phyloP scores from a whole-genome alignment of 352 stramenopile species.

The Hyaloperonospora brassicae region DNA sequence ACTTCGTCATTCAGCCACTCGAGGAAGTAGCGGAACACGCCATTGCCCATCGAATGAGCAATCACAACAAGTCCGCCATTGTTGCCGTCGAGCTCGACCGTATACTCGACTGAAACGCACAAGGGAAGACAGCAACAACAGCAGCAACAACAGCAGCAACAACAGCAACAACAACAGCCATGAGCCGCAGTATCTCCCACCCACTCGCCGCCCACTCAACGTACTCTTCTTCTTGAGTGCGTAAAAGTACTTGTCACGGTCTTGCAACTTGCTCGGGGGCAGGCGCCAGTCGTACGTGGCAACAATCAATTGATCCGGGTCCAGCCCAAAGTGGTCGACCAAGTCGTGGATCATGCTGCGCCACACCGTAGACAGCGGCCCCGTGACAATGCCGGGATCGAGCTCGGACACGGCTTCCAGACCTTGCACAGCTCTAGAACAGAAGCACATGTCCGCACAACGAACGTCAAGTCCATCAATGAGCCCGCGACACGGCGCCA shows the following conservation, averaged over 20 bases:
- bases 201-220: slow-evolving; percentile 2
- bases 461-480: not conserved
- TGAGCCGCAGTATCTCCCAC: not conserved
- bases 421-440: slow-evolving; percentile 42
- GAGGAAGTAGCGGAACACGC: slow-evolving; percentile 75
- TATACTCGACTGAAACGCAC: slow-evolving; percentile 44
- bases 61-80: slow-evolving; percentile 57
- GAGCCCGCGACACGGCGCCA: not conserved
- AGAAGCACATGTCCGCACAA: not conserved
- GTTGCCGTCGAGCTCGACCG: slow-evolving; percentile 40
- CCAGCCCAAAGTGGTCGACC: slow-evolving; percentile 58
- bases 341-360: slow-evolving; percentile 56
- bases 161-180: slow-evolving; percentile 1
- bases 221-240: slow-evolving; percentile 66
- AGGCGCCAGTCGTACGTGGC: slow-evolving; percentile 77
- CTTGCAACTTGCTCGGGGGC: slow-evolving; percentile 58
- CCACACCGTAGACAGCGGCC: slow-evolving; percentile 67
- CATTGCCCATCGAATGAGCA: slow-evolving; percentile 78
- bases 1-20: slow-evolving; percentile 75
- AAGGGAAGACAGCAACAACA: slow-evolving; percentile 1
- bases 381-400: slow-evolving; percentile 66
- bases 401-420: slow-evolving; percentile 60
- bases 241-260: slow-evolving; percentile 69
- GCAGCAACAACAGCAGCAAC: slow-evolving; percentile 3
- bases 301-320: slow-evolving; percentile 60